Base-by-base conservation (phyloP, 805 yeast genomes). In the Grigorovia jiainica region DNA sequence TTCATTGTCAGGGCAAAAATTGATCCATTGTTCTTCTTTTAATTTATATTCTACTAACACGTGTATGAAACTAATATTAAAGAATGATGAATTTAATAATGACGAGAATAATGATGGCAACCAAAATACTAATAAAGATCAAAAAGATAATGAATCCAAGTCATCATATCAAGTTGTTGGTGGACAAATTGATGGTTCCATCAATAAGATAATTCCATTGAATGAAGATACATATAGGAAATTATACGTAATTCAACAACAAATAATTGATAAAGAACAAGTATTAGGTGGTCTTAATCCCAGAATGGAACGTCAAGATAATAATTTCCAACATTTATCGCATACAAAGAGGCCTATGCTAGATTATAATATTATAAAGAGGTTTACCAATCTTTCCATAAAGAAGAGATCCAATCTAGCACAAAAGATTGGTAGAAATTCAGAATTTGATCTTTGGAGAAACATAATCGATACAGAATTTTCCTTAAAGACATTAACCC, bases 211-310 rank as follows among this genome's bases (percentile, higher is more conserved):
- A 7, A 67, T 75, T 17, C 97, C 97, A 0, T 65, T 87, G 10
- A 66, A 73, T 33, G 97, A 92, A 56, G 64, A 76, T 3, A 70
- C 77, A 10, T 92, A 87, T 62, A 73, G 96, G 60, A 70, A 94
- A 44, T 68, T 92, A 55, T 85, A 83, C 54, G 79, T 87, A 29
- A 66, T 90, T 17, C 97, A 89, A 57, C 95, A 87, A 60, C 96
- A 87, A 52, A 64, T 92, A 39, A 72, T 73, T 30, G 96, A 89
- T 43, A 83, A 83, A 50, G 84, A 82, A 43, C 69, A 68, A 31
- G 87, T 82, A 47, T 62, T 66, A 43, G 79, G 83, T 39, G 96
- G 97, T 0, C 65, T 92, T 49, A 92, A 90, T 57, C 95, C 95
- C 3, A 71, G 74, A 47, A 65, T 76, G 69, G 81, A 81, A 51